Percentiles rank a stretch among this genome's conserved stretches.
Conservation (phyloP, 768 basidiomycete genomes). For the Pleurotus cornucopiae region DNA sequence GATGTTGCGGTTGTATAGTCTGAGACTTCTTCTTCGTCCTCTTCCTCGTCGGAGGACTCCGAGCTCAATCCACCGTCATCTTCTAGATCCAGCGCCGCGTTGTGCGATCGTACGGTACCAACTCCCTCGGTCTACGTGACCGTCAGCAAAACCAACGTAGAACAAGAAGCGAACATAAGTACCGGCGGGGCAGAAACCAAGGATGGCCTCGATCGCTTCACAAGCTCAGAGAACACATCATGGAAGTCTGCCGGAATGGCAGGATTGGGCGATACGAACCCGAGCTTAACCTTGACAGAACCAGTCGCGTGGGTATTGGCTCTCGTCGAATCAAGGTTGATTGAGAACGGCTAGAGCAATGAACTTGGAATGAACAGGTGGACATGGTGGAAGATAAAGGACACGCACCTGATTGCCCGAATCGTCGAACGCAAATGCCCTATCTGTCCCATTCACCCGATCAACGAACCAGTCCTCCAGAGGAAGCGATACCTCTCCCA, state of each 20-base stretch:
- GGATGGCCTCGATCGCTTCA: conserved; percentile 61
- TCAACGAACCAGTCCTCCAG: conserved; percentile 80
- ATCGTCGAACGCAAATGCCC: conserved; percentile 53
- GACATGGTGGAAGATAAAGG: not conserved
- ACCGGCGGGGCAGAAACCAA: conserved; percentile 78
- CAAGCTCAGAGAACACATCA: conserved; percentile 60
- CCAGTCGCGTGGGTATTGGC: conserved; percentile 36
- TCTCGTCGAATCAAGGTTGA: conserved; percentile 38
- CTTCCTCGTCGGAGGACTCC: conserved; percentile 29
- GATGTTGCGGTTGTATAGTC: conserved; percentile 13
- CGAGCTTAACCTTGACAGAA: conserved; percentile 39
- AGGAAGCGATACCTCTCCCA: conserved; percentile 80
- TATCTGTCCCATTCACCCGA: conserved; percentile 23
- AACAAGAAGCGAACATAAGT: conserved; percentile 6
- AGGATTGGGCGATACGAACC: conserved; percentile 42
- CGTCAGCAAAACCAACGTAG: not conserved
- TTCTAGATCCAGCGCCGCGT: conserved; percentile 50
- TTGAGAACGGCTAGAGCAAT: conserved; percentile 25
- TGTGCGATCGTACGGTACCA: conserved; percentile 72
- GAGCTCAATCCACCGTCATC: conserved; percentile 77
- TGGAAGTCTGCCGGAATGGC: conserved; percentile 44
- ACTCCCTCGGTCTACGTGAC: conserved; percentile 71
- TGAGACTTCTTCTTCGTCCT: conserved; percentile 25
- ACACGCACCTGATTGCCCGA: conserved; percentile 61
- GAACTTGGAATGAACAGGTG: not conserved